Conservation (phyloP, 23 red algal species). For the Pyropia haitanensis region DNA sequence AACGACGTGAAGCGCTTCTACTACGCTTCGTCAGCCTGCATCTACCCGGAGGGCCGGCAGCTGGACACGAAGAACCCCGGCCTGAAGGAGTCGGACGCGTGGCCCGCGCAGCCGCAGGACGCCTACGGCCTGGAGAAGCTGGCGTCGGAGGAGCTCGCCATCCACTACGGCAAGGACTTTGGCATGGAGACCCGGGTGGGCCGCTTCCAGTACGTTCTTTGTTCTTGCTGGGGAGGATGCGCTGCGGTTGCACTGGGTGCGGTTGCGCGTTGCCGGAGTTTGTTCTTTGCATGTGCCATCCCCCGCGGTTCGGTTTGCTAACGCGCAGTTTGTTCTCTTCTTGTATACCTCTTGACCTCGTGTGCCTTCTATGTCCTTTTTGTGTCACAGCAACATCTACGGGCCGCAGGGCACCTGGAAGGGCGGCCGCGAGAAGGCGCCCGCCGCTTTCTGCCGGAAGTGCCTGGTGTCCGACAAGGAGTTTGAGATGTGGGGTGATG, state of each 20-base stretch:
- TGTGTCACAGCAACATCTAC: constrained; percentile 72
- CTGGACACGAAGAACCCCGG: constrained; percentile 93
- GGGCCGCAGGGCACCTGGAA: constrained; percentile 99
- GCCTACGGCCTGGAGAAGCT: constrained; percentile 99
- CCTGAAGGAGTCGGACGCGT: constrained; percentile 95
- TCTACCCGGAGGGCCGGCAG: constrained; percentile 96
- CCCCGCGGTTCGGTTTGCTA: too few relatives aligned
- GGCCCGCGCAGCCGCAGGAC: constrained; percentile 99
- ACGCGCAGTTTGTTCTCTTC: too few relatives aligned
- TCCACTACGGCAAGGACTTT: constrained; percentile 98
- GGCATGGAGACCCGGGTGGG: constrained; percentile 93
- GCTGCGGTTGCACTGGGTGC: too few relatives aligned
- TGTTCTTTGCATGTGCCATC: too few relatives aligned
- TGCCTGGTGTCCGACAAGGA: constrained; percentile 73
- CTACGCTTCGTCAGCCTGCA: constrained; percentile 97
- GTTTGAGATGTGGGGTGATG: constrained; percentile 99
- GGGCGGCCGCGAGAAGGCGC: constrained; percentile 98
- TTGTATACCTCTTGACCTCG: too few relatives aligned
- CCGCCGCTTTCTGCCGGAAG: constrained; percentile 99
- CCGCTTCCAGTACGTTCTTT: constrained; percentile 53
- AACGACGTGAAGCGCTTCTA: constrained; percentile 91
- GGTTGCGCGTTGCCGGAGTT: too few relatives aligned
- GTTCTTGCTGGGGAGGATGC: too few relatives aligned
- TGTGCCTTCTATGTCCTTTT: too few relatives aligned
- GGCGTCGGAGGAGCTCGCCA: constrained; percentile 96